Evolutionary conservation across 805 yeast genomes (phyloP).

Genomic region (Teunomyces panamensis): DNA sequence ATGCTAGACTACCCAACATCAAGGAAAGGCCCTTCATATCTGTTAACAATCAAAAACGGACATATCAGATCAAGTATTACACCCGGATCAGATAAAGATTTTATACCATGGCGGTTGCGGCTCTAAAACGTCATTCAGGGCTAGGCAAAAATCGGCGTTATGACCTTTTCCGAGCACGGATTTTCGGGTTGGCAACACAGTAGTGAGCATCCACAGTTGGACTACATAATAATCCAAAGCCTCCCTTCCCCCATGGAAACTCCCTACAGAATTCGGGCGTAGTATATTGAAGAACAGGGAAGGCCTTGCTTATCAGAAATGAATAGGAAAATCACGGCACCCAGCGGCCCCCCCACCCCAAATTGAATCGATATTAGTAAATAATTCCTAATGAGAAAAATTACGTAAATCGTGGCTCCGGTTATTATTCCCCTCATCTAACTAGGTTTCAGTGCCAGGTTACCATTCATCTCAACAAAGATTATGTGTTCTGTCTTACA

Average conservation of each 20-base stretch:
- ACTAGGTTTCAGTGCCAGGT: no score
- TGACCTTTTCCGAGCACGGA: slow-evolving; percentile 2
- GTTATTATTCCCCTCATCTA: neutral
- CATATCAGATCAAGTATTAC: neutral
- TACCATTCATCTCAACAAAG: neutral
- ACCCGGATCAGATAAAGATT: neutral
- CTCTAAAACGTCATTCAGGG: neutral
- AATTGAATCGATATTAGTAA: neutral
- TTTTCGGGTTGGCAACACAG: neutral
- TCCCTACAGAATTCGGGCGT: no score
- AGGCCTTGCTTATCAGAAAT: no score
- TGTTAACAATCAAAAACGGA: neutral
- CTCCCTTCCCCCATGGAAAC: neutral
- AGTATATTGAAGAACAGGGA: no score
- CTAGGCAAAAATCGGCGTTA: neutral
- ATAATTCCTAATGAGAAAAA: neutral
- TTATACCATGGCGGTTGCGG: neutral
- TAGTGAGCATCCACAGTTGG: neutral
- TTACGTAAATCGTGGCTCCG: neutral
- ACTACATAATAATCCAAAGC: neutral
- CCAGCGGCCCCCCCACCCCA: no score
- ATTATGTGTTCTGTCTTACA: neutral
- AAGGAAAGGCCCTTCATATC: neutral
- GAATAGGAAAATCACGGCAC: no score
- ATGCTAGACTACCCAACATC: neutral